phyloP scores from a whole-genome alignment of 495 filamentous ascomycete genomes.

The Hypoxylon fuscum region DNA sequence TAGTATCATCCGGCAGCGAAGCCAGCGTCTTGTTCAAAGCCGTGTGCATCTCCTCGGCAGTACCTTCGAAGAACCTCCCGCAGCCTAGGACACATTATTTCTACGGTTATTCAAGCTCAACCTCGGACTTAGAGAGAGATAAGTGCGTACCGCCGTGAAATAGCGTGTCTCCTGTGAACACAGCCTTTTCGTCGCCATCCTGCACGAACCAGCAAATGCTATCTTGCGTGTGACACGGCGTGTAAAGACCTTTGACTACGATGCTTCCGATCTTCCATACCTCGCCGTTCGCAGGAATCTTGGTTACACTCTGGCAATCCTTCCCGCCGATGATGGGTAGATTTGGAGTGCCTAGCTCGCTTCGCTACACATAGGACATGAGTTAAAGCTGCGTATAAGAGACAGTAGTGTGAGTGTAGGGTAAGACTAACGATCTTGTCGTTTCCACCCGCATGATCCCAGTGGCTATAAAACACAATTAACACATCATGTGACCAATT shows the following conservation, averaged over 20 bases:
- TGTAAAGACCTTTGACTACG: slow-evolving; percentile 87
- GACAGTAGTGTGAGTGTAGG: neutral
- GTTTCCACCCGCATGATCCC: slow-evolving; percentile 96
- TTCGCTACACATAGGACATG: slow-evolving; percentile 62
- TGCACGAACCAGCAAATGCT: slow-evolving; percentile 91
- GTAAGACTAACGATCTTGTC: slow-evolving; percentile 68
- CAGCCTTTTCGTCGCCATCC: slow-evolving; percentile 79
- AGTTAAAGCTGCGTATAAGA: slow-evolving; percentile 14
- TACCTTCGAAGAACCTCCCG: slow-evolving; percentile 97
- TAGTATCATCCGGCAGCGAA: slow-evolving; percentile 87
- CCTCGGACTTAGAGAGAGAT: no score
- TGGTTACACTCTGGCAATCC: slow-evolving; percentile 81
- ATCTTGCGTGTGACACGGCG: slow-evolving; percentile 97
- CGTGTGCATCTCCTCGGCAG: slow-evolving; percentile 86
- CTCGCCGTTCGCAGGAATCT: slow-evolving; percentile 76
- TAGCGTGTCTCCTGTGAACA: slow-evolving; percentile 96
- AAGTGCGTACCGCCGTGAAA: slow-evolving; percentile 81
- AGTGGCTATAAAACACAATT: slow-evolving; percentile 67
- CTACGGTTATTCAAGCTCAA: neutral
- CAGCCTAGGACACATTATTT: slow-evolving; percentile 67
- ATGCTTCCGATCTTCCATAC: slow-evolving; percentile 88
- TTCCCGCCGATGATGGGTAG: slow-evolving; percentile 87
- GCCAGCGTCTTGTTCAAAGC: slow-evolving; percentile 88
- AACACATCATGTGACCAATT: neutral
- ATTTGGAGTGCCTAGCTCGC: slow-evolving; percentile 62